Evolutionary conservation across 2,329 filamentous ascomycete genomes (phyloP).

Genomic region (Alternaria viburni): DNA sequence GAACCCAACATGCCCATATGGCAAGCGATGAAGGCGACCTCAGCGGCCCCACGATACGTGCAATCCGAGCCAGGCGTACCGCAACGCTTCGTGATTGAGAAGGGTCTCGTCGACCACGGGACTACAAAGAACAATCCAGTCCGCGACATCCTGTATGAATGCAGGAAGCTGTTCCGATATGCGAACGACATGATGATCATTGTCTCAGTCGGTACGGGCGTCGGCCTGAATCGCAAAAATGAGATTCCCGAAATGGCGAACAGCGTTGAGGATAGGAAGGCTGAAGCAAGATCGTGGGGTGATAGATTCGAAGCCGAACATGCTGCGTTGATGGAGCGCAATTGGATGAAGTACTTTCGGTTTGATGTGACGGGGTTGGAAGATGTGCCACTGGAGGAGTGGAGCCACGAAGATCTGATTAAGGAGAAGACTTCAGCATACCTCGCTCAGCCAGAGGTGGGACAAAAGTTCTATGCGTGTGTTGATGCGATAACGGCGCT

Average conservation of each 20-base stretch:
- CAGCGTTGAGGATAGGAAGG: conserved; percentile 26
- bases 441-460: conserved; percentile 30
- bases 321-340: conserved; percentile 27
- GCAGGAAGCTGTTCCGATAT: conserved; percentile 39
- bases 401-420: conserved; percentile 32
- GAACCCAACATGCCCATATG: conserved; percentile 33
- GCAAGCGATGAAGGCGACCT: conserved; percentile 35
- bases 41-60: conserved; percentile 34
- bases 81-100: conserved; percentile 33
- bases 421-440: conserved; percentile 39
- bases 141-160: conserved; percentile 40
- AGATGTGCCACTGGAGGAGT: conserved; percentile 38
- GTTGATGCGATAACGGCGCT: conserved; percentile 38
- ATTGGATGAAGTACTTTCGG: conserved; percentile 43
- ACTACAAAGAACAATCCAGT: conserved; percentile 43
- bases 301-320: conserved; percentile 37
- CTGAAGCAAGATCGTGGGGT: conserved; percentile 23
- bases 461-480: conserved; percentile 35
- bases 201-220: conserved; percentile 37
- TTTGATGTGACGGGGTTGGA: conserved; percentile 39
- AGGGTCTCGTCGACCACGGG: conserved; percentile 39
- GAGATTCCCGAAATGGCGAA: conserved; percentile 37
- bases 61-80: conserved; percentile 14
- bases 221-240: conserved; percentile 21
- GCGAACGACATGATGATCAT: conserved; percentile 42